phyloP scores from a whole-genome alignment of 2,329 filamentous ascomycete species.

The Ceratocystis colombiana region DNA sequence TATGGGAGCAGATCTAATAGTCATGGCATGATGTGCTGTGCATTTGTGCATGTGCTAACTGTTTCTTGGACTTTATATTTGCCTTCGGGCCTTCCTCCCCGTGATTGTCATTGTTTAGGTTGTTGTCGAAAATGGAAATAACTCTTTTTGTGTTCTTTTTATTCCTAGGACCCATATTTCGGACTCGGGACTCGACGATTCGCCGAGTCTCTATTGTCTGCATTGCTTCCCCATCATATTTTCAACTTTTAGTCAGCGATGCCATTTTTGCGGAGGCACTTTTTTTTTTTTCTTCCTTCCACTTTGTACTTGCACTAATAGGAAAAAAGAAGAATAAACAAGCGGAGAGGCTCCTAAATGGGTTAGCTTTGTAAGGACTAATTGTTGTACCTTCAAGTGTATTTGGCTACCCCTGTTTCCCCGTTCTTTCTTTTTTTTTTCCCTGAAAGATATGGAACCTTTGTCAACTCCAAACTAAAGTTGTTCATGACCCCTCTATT shows the following conservation, averaged over 20 bases:
- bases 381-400: background rate
- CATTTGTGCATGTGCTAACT: background rate
- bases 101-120: background rate
- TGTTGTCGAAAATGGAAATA: background rate
- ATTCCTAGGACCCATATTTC: background rate
- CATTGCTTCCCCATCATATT: background rate
- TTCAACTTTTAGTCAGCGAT: background rate
- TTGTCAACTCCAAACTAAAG: background rate
- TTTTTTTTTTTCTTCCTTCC: background rate
- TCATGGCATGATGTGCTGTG: background rate
- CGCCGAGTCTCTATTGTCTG: background rate
- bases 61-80: background rate
- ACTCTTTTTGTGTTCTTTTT: background rate
- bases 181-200: constrained; percentile 5
- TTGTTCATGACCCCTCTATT: background rate
- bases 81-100: background rate
- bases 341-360: background rate
- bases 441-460: background rate
- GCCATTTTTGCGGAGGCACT: background rate
- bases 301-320: background rate
- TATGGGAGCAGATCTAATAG: background rate
- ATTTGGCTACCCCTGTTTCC: too few species aligned
- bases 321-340: background rate
- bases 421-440: background rate
- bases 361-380: background rate